Conservation (phyloP, 106 monocot species). For the Acorus calamus region DNA sequence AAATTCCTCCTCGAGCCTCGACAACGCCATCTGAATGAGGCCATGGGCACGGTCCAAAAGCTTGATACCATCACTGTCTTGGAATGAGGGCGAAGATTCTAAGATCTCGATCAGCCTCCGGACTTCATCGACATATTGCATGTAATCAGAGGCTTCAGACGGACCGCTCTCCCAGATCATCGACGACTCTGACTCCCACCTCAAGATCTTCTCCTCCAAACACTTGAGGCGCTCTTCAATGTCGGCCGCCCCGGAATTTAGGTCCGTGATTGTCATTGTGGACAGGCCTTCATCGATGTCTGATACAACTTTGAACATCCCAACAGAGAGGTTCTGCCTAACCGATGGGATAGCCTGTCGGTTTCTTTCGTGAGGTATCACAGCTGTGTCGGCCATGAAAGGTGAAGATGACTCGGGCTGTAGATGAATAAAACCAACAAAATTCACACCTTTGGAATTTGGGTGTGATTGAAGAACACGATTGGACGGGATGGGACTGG, state of each 20-base stretch:
- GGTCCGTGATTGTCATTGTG: too few species aligned
- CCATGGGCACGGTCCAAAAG: conserved; percentile 13
- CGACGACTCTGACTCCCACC: conserved; percentile 29
- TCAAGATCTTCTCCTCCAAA: conserved; percentile 28
- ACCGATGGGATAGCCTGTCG: too few species aligned
- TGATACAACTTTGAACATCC: too few species aligned
- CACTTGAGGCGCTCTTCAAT: conserved; percentile 18
- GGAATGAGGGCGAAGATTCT: not conserved
- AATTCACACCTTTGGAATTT: too few species aligned
- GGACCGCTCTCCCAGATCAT: conserved; percentile 31
- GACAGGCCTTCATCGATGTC: too few species aligned
- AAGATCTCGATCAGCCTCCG: conserved; percentile 23
- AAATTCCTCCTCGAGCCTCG: conserved; percentile 65
- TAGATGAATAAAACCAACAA: too few species aligned
- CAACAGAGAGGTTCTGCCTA: too few species aligned
- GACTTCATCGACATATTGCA: conserved; percentile 33
- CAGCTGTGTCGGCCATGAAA: too few species aligned
- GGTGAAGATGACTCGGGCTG: too few species aligned
- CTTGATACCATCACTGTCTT: conserved; percentile 5
- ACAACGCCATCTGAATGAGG: conserved; percentile 49
- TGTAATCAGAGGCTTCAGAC: conserved; percentile 27
- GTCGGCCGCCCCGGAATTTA: not conserved
- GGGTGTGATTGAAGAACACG: too few species aligned
- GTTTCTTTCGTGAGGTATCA: too few species aligned
- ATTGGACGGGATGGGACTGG: too few species aligned